These are phyloP conservation scores for Lentinula boryana DNA, from an alignment of 768 basidiomycete genomes.

Conservation along the genomic window DNA sequence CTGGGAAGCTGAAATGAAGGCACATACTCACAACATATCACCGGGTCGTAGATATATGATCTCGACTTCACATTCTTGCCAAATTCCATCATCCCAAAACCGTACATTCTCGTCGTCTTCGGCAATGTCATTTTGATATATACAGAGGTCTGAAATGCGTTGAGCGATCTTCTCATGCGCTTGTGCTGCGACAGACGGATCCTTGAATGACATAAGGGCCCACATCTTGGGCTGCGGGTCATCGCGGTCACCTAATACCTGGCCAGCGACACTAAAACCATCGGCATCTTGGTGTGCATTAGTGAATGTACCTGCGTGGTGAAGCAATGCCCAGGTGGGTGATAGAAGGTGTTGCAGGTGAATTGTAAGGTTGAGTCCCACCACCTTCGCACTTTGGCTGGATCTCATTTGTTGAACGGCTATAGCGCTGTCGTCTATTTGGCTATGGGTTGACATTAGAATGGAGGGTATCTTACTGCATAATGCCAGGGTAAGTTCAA, in stretches of 20 bases:
- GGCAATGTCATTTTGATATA: too few species aligned
- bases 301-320: neutral
- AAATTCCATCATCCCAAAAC: neutral
- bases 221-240: neutral
- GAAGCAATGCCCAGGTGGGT: neutral
- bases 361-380: neutral
- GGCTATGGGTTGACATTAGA: neutral
- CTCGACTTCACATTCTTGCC: neutral
- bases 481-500: neutral
- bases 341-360: neutral
- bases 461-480: neutral
- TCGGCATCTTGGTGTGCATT: neutral
- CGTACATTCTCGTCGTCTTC: too few species aligned
- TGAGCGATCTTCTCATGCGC: too few species aligned
- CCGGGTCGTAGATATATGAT: neutral
- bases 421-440: too few species aligned
- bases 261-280: neutral
- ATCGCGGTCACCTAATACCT: neutral
- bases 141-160: too few species aligned
- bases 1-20: neutral
- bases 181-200: neutral
- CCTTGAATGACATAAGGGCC: neutral
- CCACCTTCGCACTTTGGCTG: neutral
- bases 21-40: neutral
- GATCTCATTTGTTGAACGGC: too few species aligned